These are phyloP conservation scores for Naganishia albida DNA, from an alignment of 1,284 basidiomycete genomes.

Conservation along the genomic window DNA sequence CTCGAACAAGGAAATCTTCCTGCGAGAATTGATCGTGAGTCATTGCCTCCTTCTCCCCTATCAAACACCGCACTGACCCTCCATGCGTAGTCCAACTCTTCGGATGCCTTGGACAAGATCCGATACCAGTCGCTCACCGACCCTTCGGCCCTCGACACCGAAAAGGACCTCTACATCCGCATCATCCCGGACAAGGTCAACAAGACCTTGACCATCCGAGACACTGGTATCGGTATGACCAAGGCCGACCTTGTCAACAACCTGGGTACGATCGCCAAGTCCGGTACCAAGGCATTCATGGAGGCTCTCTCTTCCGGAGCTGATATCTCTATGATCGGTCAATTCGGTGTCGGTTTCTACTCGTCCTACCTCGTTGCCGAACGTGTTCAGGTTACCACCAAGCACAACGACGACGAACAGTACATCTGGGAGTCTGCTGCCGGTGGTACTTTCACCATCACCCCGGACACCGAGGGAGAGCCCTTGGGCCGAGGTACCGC, in stretches of 20 bases:
- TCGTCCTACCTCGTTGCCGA: constrained; percentile 99
- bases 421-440: constrained; percentile 99
- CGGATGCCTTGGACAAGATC: constrained; percentile 97
- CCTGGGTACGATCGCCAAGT: constrained; percentile 97
- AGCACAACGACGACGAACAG: constrained; percentile 99
- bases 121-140: constrained; percentile 86
- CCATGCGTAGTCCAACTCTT: constrained; percentile 53
- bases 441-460: constrained; percentile 99
- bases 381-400: constrained; percentile 96
- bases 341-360: constrained; percentile 75
- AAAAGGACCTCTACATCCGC: constrained; percentile 88
- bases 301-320: constrained; percentile 91
- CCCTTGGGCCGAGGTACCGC: constrained; percentile 93
- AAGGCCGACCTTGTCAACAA: constrained; percentile 99
- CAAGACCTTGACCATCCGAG: constrained; percentile 87
- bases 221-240: constrained; percentile 87
- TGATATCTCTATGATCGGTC: constrained; percentile 76
- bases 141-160: constrained; percentile 77
- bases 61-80: background rate
- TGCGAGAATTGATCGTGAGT: constrained; percentile 77
- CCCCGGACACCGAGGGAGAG: constrained; percentile 84
- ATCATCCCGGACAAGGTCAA: constrained; percentile 95
- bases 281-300: constrained; percentile 82
- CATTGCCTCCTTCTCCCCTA: background rate
- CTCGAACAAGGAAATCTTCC: constrained; percentile 98